Percentiles rank a stretch among this genome's conserved stretches.
These are phyloP conservation scores for Plasmodium berghei DNA, from an alignment of 169 alveolate species.

Conservation along the genomic window DNA sequence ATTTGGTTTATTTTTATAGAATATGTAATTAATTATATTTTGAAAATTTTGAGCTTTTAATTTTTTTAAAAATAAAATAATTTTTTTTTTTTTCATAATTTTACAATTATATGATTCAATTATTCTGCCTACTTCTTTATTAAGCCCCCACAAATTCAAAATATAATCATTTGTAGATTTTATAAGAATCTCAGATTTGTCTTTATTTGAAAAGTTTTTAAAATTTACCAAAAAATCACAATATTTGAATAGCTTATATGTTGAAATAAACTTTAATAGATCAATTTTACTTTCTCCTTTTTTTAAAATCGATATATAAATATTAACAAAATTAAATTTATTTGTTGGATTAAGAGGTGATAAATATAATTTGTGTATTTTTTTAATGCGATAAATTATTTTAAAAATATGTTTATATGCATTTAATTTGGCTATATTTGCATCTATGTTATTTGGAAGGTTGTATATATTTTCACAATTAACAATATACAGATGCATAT, in stretches of 20 bases:
- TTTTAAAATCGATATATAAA: constrained; percentile 3
- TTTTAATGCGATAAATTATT: background rate
- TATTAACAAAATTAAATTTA: too few relatives aligned
- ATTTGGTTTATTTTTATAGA: background rate
- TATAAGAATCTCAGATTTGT: background rate
- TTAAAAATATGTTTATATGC: constrained; percentile 1
- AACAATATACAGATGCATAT: background rate
- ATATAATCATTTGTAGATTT: constrained; percentile 24
- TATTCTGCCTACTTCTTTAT: background rate
- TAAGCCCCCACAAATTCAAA: constrained; percentile 17
- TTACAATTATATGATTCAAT: too few relatives aligned
- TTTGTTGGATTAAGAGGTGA: too few relatives aligned
- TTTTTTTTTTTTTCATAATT: constrained; percentile 28
- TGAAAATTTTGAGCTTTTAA: background rate
- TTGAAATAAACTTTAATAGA: constrained; percentile 6
- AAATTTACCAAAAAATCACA: constrained; percentile 16
- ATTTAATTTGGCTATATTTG: constrained; percentile 7
- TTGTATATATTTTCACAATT: constrained; percentile 1
- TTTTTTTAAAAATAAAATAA: constrained; percentile 27
- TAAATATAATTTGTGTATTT: background rate
- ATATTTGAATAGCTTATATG: constrained; percentile 29
- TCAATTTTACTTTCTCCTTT: constrained; percentile 5
- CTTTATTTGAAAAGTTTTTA: constrained; percentile 2
- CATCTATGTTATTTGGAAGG: background rate
- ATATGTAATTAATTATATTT: constrained; percentile 6